Base-by-base conservation (phyloP, 331 rosid species). In the Spiraea crenata region DNA sequence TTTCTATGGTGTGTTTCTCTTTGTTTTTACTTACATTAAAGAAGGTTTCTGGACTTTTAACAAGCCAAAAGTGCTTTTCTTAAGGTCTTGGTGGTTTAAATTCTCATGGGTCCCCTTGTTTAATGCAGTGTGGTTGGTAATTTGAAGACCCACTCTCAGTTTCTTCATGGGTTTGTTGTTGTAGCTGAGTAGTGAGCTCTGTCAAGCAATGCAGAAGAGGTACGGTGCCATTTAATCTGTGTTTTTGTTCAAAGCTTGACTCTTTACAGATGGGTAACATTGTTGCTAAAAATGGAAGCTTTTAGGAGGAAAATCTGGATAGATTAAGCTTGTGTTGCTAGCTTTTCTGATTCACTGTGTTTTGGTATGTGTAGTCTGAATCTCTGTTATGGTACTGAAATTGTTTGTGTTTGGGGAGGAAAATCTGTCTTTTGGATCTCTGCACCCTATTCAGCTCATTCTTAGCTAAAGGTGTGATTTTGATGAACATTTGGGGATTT, bases 21-120 rank as follows among this genome's bases (percentile, higher is more conserved):
- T 37, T 49, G 13, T 47, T 17, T 68, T 39, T 4, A 10, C 45
- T 48, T 64, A 6, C 41, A 38, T 63, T 55, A 47, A 39, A 65
- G 35, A 52, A 39, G 73, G 66, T 19, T 57, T 57, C 45, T 16
- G 66, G 38, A 57, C 74, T 57, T 37, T n/a, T 57, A 6, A 70
- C 7, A 69, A 34, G 63, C 57, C 57, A 45, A 70, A 41, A 48
- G 55, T 57, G 31, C 77, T 41, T 65, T 47, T 74, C 17, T 71
- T 68, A 64, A 56, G 85, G 71, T 80, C 73, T 78, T 80, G 59
- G 61, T 49, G 58, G 72, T 71, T 65, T 40, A 74, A 74, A 45
- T 57, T 40, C 61, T 76, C 45, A 47, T 72, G 93, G 91, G 91
- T 63, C 96, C 90, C 92, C 77, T 40, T 66, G 85, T 87, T 91